Evolutionary conservation across 2,329 filamentous ascomycete species (phyloP), one percentile per base, ranked within the genome.

Genomic region (Rutstroemia sp.): DNA sequence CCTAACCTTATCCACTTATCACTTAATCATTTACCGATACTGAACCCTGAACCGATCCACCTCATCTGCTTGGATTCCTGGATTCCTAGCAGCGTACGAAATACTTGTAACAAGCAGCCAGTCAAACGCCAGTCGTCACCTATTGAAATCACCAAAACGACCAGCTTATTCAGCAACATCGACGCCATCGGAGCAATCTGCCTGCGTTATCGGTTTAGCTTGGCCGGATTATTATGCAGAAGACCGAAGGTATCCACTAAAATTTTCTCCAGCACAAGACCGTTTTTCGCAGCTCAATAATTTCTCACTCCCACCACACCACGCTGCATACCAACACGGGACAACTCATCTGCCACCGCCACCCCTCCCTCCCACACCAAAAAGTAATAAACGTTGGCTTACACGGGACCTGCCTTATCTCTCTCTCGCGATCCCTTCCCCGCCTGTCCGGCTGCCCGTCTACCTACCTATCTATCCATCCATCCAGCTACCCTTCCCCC

Each of bases 261-360:
- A 55, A 50, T 55, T 55, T 55, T 55, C 52, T 44, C 52, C 38
- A 46, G 39, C 40, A 50, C 52, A 55, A 44, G 45, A 50, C 46
- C 44, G 23, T 34, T 54, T 54, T 23, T 17, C 36, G 8, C 25
- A 19, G 27, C 3, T 36, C 36, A 14, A 27, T 17, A 40, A 36
- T 14, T 21, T 38, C 40, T 30, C 39, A 53, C 42, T 51, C 14
- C 9, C 27, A 17, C 23, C 23, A 23, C 23, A 23, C 34, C 48
- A 39, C 36, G 17, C 19, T 25, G 21, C 49, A 51, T 9, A 30
- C 17, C 17, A 30, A 40, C 17, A 16, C 27, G 9, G 27, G 27
- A 30, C 27, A 30, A 30, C 27, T 30, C 27, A 30, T 30, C 27
- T 30, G 23, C 23, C 23, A 23, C 23, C 23, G 27, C 10, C 27